Percentiles rank a stretch among this genome's conserved stretches.
Conservation (phyloP, 371 early-diverging fungal genomes). For the Funneliformis caledonium region DNA sequence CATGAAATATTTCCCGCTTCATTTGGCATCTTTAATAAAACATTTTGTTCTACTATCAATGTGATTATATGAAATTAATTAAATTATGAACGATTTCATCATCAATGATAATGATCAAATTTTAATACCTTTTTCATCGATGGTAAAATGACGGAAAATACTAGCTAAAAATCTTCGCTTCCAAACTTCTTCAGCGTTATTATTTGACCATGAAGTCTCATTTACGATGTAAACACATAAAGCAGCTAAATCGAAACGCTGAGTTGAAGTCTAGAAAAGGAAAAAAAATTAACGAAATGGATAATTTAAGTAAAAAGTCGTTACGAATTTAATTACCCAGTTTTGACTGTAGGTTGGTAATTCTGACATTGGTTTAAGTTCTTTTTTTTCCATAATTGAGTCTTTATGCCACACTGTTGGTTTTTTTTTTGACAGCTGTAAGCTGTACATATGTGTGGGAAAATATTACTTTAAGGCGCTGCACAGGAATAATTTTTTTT, state of each 20-base stretch:
- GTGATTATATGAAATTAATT: background rate
- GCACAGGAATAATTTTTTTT: too few species aligned
- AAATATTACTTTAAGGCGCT: background rate
- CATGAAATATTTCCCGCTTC: background rate
- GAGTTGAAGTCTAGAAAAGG: background rate
- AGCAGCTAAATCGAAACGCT: slow-evolving; percentile 30
- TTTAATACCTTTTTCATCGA: background rate
- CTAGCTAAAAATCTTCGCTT: slow-evolving; percentile 11
- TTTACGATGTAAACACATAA: slow-evolving; percentile 6
- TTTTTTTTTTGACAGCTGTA: background rate
- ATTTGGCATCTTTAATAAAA: slow-evolving; percentile 1
- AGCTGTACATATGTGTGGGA: background rate
- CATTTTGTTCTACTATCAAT: slow-evolving; percentile 23
- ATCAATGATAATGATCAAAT: background rate
- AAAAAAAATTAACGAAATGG: background rate
- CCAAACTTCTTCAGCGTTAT: slow-evolving; percentile 12
- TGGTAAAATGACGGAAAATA: slow-evolving; percentile 24
- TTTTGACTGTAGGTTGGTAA: background rate
- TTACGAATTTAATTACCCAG: background rate
- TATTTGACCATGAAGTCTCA: slow-evolving; percentile 7
- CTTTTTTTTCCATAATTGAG: background rate
- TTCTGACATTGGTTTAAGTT: background rate
- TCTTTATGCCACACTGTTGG: background rate
- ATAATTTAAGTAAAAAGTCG: too few species aligned
- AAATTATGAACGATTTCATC: too few species aligned